Evolutionary conservation across 148 eudicot species (phyloP), one percentile per base, ranked within the genome.

Genomic region (Rhododendron vialii): DNA sequence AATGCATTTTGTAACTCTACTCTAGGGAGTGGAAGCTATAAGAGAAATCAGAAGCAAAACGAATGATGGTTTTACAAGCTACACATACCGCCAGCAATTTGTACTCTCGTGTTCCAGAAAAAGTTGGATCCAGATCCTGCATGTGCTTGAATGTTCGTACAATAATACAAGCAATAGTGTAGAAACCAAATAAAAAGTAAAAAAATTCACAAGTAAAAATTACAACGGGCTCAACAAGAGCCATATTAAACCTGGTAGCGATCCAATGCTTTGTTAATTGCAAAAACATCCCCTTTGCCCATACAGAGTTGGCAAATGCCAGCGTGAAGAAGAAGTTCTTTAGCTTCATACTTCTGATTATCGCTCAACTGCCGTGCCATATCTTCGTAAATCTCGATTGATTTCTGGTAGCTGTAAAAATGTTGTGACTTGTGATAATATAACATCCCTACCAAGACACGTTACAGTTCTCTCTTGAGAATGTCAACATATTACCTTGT

Each of bases 281-380:
- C 93, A 82, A 92, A 93, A 77, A 89, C 84, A 85, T 93, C 98
- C 6, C 95, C 95, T 67, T 89, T 93, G 13, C 95, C 95, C 65
- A 89, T 94, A 71, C 98, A 95, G 20, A 95, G 92, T 82, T 92
- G 96, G 90, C 98, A 95, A 83, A 95, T 88, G 51, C 96, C 97
- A 84, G 98, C 98, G 86, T 91, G 90, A 8, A 95, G 94, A 78
- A 95, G 97, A 87, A 92, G 93, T 5, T 93, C 93, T 90, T 90
- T 89, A 63, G 87, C 95, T 89, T 93, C 96, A 87, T 92, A 95
- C 86, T 89, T 94, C 84, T 90, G 26, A 81, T 92, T 90, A 80
- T 90, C 91, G 55, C 86, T 92, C 53, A 92, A 94, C 50, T 93
- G 90, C 22, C 87, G 86, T 3, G 96, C 95, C 82, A 93, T 89